Base-by-base conservation (phyloP, 306 rosid species). In the Fagus crenata region DNA sequence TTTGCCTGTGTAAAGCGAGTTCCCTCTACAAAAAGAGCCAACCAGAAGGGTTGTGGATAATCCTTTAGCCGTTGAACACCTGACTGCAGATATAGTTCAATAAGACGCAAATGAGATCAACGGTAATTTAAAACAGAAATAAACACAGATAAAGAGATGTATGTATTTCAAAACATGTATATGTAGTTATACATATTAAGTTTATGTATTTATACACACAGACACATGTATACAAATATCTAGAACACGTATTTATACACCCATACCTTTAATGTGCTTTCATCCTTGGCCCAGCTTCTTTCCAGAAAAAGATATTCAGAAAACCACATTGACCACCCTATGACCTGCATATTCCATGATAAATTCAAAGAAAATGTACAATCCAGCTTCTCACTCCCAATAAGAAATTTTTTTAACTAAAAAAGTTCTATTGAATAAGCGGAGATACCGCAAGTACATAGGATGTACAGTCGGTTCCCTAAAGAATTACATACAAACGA, bases 271-370 rank as follows among this genome's bases (percentile, higher is more conserved):
- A 94, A 75, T 49, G 97, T 94, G 68, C 75, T 83, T 86, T 94
- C 97, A 90, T 94, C 98, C 86, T 92, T 90, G 53, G 91, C 98
- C 98, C 98, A 94, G 79, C 81, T 94, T 90, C 98, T 90, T 87
- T 92, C 98, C 82, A 94, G 74, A 74, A 92, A 94, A 76, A 94
- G 94, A 80, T 94, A 94, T 77, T 92, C 98, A 69, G 97, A 89
- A 82, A 94, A 94, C 97, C 96, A 92, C 98, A 94, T 94, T 69
- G 98, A 94, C 98, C 98, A 94, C 71, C 98, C 98, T 85, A 94
- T 84, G 53, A 94, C 98, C 98, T 94, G 89, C 79, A 79, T 37
- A 56, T 40, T 7, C 51, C 51, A 46, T 46, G 41, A 64, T 13
- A 9, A 64, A 61, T 3, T 0, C 6, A 4, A 2, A 13, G 5